phyloP scores from a whole-genome alignment of 305 asterid species.

The Fraxinus greggii region DNA sequence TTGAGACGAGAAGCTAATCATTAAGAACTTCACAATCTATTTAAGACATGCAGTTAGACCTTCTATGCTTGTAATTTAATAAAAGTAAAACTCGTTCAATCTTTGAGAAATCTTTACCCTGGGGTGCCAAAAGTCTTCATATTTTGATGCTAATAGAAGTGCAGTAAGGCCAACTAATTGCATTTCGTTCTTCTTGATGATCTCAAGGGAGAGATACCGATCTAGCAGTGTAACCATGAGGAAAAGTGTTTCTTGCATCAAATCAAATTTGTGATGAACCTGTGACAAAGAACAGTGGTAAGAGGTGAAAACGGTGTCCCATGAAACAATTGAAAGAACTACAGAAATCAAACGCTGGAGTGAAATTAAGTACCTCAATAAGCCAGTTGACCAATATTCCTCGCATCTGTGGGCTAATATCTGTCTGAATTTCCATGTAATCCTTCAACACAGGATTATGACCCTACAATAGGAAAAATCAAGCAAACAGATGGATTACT shows the following conservation, averaged over 20 bases:
- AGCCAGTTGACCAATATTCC: slow-evolving; percentile 93
- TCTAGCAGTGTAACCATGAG: slow-evolving; percentile 77
- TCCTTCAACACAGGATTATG: slow-evolving; percentile 53
- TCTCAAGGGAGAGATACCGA: slow-evolving; percentile 62
- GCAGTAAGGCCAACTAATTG: slow-evolving; percentile 95
- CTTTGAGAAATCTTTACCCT: slow-evolving; percentile 50
- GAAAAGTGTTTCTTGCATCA: slow-evolving; percentile 96
- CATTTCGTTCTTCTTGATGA: slow-evolving; percentile 71
- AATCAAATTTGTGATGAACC: slow-evolving; percentile 81
- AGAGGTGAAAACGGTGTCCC: slow-evolving; percentile 19
- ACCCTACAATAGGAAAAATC: slow-evolving; percentile 42
- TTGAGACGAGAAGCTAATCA: neutral
- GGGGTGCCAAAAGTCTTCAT: slow-evolving; percentile 96
- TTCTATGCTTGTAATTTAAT: neutral
- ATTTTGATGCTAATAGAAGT: slow-evolving; percentile 88
- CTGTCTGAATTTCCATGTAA: slow-evolving; percentile 56
- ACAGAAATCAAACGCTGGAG: slow-evolving; percentile 8
- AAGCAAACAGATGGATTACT: neutral
- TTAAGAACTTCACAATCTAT: neutral
- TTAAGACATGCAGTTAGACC: neutral
- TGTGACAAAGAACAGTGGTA: slow-evolving; percentile 32
- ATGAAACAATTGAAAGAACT: slow-evolving; percentile 23
- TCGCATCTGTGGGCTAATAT: slow-evolving; percentile 84
- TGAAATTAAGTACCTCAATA: slow-evolving; percentile 55
- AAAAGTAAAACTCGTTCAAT: slow-evolving; percentile 13